Percentiles rank a stretch among this genome's conserved stretches.
Conservation (phyloP, 352 stramenopile species). For the Globisporangium abappressorium region DNA sequence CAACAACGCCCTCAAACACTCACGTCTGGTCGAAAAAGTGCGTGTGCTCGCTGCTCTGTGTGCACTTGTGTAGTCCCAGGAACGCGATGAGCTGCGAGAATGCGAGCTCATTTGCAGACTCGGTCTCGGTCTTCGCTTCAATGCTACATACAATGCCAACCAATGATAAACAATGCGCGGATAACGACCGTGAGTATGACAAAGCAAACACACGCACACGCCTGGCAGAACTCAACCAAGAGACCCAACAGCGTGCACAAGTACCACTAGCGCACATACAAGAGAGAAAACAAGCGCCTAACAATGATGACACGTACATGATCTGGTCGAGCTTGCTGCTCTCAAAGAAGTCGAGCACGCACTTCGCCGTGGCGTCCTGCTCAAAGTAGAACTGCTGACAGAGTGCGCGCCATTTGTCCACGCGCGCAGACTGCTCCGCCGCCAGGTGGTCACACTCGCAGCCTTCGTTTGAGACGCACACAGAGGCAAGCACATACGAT, state of each 20-base stretch:
- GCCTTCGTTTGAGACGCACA: not conserved
- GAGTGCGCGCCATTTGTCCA: conserved; percentile 50
- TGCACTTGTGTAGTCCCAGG: conserved; percentile 44
- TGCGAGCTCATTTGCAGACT: conserved; percentile 15
- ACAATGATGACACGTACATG: conserved; percentile 26
- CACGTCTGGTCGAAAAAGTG: conserved; percentile 38
- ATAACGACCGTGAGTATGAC: too few relatives aligned
- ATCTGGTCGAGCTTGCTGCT: conserved; percentile 60
- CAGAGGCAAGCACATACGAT: not conserved
- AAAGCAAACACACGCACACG: not conserved
- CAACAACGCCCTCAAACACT: conserved; percentile 2
- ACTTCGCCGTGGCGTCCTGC: conserved; percentile 50
- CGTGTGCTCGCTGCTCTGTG: conserved; percentile 31
- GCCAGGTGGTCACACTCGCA: conserved; percentile 39
- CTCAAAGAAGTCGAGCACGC: conserved; percentile 71
- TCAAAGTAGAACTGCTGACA: conserved; percentile 68
- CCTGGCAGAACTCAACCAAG: not conserved
- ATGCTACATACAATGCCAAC: conserved; percentile 2
- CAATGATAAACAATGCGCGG: too few relatives aligned
- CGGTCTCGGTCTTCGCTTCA: conserved; percentile 8
- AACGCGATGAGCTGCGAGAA: conserved; percentile 27
- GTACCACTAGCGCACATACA: too few relatives aligned
- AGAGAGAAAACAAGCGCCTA: too few relatives aligned
- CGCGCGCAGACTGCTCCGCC: conserved; percentile 23
- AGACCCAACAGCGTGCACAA: not conserved